Percentiles rank a stretch among this genome's conserved stretches.
Conservation (phyloP, 2,329 filamentous ascomycete genomes). For the Plenodomus lindquistii region DNA sequence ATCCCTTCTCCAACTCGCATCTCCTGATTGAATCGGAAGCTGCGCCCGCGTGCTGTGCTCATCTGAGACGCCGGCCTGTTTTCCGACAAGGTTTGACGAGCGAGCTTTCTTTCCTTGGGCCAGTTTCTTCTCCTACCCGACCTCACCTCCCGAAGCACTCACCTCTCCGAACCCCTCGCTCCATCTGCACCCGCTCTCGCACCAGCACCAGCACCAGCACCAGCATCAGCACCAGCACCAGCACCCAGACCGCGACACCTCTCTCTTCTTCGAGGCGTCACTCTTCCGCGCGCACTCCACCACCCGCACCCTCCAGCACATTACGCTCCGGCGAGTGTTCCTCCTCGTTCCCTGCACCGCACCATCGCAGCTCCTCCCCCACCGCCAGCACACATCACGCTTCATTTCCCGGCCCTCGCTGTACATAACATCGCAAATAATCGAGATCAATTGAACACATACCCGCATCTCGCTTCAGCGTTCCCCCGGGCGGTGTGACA, state of each 20-base stretch:
- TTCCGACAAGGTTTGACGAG: conserved; percentile 45
- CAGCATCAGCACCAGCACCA: conserved; percentile 34
- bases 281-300: conserved; percentile 33
- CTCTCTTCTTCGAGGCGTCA: conserved; percentile 28
- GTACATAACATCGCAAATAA: conserved; percentile 59
- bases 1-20: conserved; percentile 22
- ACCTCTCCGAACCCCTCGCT: conserved; percentile 34
- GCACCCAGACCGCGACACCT: conserved; percentile 31
- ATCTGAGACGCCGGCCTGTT: conserved; percentile 31
- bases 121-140: conserved; percentile 37
- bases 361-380: conserved; percentile 35
- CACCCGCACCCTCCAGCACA: conserved; percentile 38
- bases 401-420: conserved; percentile 85
- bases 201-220: conserved; percentile 35
- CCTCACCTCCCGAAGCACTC: conserved; percentile 30
- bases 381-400: conserved; percentile 78
- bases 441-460: conserved; percentile 45
- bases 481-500: conserved; percentile 37
- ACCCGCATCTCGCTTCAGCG: conserved; percentile 34
- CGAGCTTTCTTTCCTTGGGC: conserved; percentile 45
- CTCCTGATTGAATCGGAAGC: conserved; percentile 22
- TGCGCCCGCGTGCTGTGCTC: conserved; percentile 20
- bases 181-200: conserved; percentile 37
- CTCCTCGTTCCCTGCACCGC: conserved; percentile 33
- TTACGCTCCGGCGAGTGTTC: conserved; percentile 42